phyloP scores from a whole-genome alignment of 768 basidiomycete species.

The Phylloporus sp. region DNA sequence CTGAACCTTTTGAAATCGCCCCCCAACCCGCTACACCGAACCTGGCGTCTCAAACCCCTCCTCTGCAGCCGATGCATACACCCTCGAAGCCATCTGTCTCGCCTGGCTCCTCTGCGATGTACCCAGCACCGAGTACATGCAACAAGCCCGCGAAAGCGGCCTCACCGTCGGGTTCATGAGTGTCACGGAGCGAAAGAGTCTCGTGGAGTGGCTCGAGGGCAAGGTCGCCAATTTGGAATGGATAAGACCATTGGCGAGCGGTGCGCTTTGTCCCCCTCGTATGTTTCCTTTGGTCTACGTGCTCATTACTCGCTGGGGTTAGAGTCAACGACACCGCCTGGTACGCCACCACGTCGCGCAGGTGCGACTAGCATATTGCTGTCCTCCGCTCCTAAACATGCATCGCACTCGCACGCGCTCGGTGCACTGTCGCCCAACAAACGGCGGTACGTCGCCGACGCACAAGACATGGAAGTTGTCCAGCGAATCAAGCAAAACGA shows the following conservation, averaged over 20 bases:
- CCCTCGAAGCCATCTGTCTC: slow-evolving; percentile 78
- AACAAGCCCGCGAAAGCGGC: slow-evolving; percentile 71
- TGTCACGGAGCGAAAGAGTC: slow-evolving; percentile 79
- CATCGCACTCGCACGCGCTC: slow-evolving; percentile 17
- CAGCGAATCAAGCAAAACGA: slow-evolving; percentile 74
- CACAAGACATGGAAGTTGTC: slow-evolving; percentile 75
- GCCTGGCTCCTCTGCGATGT: slow-evolving; percentile 75
- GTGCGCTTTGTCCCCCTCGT: slow-evolving; percentile 7
- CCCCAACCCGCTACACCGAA: slow-evolving; percentile 74
- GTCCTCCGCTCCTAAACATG: slow-evolving; percentile 22
- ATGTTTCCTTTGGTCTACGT: neutral
- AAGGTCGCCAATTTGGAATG: slow-evolving; percentile 27
- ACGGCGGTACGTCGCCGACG: slow-evolving; percentile 73
- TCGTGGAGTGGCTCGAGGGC: slow-evolving; percentile 83
- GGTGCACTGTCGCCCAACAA: slow-evolving; percentile 50
- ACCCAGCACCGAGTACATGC: slow-evolving; percentile 82
- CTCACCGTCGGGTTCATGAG: slow-evolving; percentile 73
- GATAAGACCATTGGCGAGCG: slow-evolving; percentile 21
- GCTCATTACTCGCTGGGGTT: neutral
- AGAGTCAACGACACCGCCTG: slow-evolving; percentile 60
- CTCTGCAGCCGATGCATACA: slow-evolving; percentile 52
- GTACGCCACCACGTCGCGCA: slow-evolving; percentile 43
- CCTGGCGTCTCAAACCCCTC: slow-evolving; percentile 39
- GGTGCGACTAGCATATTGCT: slow-evolving; percentile 12
- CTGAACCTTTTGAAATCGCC: slow-evolving; percentile 62